Base-by-base conservation (phyloP, 2,329 filamentous ascomycete genomes). In the Alternaria consortialis region DNA sequence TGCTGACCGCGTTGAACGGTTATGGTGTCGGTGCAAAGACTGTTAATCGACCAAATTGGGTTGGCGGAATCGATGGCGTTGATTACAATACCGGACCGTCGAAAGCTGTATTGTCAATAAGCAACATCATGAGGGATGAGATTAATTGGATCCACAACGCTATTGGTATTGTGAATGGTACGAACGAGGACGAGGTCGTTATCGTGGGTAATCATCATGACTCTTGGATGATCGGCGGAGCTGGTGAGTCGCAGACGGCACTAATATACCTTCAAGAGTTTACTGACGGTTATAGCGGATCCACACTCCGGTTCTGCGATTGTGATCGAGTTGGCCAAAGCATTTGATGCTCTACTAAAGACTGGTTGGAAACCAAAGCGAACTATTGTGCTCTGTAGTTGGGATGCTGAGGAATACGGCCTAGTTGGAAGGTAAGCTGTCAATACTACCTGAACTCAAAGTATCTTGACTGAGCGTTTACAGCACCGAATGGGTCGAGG, bases 1-100 rank as follows among this genome's bases (percentile, higher is more conserved):
- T 97, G 32, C 84, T 97, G 20, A 89, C 89, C 72, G 90, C 92
- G 1, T 82, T 97, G 47, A 94, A 97, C 71, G 92, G 92, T 5
- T 86, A 92, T 72, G 93, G 93, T 0, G 89, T 90, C 7, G 84
- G 86, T 31, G 78, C 77, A 11, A 63, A 44, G 12, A 65, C 74
- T 13, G 70, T 80, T 39, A 77, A 78, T 48, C 72, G 77, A 2
- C 76, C 74, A 23, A 67, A 67, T 7, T 79, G 76, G 76, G 60
- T 75, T 3, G 76, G 76, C 2, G 74, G 75, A 9, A 57, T 61
- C 12, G 70, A 72, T 0, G 69, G 69, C 17, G 72, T 73, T 4
- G 68, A 66, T 4, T 78, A 78, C 43, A 74, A 63, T 44, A 75
- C 73, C 8, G 77, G 74, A 15, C 73, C 58, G 64, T 72, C 84